Base-by-base conservation (phyloP, 495 filamentous ascomycete genomes). In the Schizothecium vesticola region DNA sequence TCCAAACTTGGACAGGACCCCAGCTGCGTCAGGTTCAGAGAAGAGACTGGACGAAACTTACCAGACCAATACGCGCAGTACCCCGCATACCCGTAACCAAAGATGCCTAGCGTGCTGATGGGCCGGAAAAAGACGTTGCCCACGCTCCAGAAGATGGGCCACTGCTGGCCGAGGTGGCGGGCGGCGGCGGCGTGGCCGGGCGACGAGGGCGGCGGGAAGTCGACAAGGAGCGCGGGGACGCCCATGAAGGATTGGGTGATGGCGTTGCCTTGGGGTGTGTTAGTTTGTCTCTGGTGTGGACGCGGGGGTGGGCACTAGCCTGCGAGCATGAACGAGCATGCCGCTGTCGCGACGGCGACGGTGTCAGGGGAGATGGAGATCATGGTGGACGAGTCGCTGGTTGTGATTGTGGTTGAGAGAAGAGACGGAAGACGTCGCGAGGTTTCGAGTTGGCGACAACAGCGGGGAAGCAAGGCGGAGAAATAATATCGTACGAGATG, bases 181-280 rank as follows among this genome's bases (percentile, higher is more conserved):
- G 80, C 78, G 69, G 80, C 76, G 7, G 69, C 69, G 2, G 77
- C 67, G 69, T 84, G 79, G 0, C 76, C 71, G 0, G 80, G 74
- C 13, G 79, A 77, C 3, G 76, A 73, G 16, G 81, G 75, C 9
- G 71, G 61, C 22, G 82, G 82, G 74, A 84, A 84, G 73, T 82
- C 77, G 59, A 82, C 75, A 21, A 85, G 75, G 13, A 82, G 73
- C 21, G 81, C 81, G 4, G 82, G 82, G 33, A 83, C 77, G 26
- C 79, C 80, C 82, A 83, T 84, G 74, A 80, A 82, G 55, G 82
- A 83, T 75, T 84, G 81, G 9, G 82, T 84, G 61, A 84, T 80
- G 6, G 82, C 82, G 72, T 84, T 84, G 21, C 82, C 81, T 84
- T 64, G 28, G 10, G 10, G 25, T 8, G 4, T 29, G 57, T 51